Conservation (phyloP, 371 early-diverging fungal species). For the Astathelohania contejeani region DNA sequence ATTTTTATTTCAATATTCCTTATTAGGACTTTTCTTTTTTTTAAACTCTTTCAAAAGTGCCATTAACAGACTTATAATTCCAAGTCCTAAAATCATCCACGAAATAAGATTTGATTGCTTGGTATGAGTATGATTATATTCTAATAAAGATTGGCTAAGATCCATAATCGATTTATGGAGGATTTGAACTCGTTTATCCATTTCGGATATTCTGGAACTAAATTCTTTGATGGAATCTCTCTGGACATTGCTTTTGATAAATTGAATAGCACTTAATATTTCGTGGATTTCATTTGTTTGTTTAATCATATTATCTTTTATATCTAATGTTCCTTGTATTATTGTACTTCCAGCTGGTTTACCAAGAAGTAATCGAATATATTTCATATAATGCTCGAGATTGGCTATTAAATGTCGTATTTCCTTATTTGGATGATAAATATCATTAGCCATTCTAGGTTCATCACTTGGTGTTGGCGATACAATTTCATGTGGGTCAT, state of each 20-base stretch:
- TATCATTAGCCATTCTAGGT: constrained; percentile 25
- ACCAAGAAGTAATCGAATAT: constrained; percentile 42
- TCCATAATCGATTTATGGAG: too few relatives aligned
- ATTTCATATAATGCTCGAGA: constrained; percentile 38
- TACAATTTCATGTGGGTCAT: constrained; percentile 28
- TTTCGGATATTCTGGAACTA: constrained; percentile 14
- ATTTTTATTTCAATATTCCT: too few relatives aligned
- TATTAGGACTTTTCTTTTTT: too few relatives aligned
- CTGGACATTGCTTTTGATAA: background rate
- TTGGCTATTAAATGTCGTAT: constrained; percentile 45
- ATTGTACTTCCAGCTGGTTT: constrained; percentile 31
- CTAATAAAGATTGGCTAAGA: too few relatives aligned
- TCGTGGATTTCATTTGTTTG: constrained; percentile 29
- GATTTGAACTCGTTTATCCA: constrained; percentile 25
- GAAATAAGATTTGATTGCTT: too few relatives aligned
- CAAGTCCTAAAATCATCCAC: too few relatives aligned
- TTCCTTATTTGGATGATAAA: constrained; percentile 38
- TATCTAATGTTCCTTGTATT: constrained; percentile 19
- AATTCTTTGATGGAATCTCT: background rate
- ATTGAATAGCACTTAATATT: background rate
- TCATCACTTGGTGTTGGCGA: constrained; percentile 12
- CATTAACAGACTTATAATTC: too few relatives aligned
- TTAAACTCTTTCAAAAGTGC: too few relatives aligned
- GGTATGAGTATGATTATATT: too few relatives aligned
- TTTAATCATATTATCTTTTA: constrained; percentile 28